Evolutionary conservation across 257 asterid genomes (phyloP), one percentile per base, ranked within the genome.

Genomic region (Mitragyna speciosa): DNA sequence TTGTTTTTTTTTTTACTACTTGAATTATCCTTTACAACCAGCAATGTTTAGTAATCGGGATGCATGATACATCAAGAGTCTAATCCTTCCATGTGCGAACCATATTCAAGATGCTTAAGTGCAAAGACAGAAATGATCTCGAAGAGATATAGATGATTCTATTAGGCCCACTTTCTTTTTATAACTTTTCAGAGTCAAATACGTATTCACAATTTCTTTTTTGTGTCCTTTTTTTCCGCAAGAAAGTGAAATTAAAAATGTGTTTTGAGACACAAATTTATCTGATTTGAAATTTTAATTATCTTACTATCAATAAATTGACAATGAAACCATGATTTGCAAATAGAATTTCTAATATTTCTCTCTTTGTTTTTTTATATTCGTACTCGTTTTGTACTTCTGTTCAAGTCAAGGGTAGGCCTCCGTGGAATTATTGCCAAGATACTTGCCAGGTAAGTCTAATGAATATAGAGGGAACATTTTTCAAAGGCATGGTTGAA

Each of bases 31-130:
- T 61, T 1, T 61, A 11, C 33, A 12, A 14, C 17, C 11, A 45
- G 31, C 49, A 59, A 58, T 47, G 31, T 59, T 76, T 41, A 49
- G 61, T 74, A 31, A 24, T 12, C 14, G n/a, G 39, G 5, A n/a
- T 6, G 33, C 12, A 19, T 43, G 16, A 33, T 26, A 9, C 1
- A 19, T 22, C 2, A 22, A 36, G 16, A 59, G 9, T 59, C 51
- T 24, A 4, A 33, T 19, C 83, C 7, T 80, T 80, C 28, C 79
- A 80, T 74, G 73, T 73, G 73, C 65, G 63, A 6, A 45, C 61
- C 77, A 36, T 41, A 54, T 11, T 64, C 43, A 30, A 64, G 41
- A 64, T 3, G 28, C 20, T 64, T 12, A 64, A 14, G 12, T 12
- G 43, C 41, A 4, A 28, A 64, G 69, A 5, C 41, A 64, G 12